phyloP scores from a whole-genome alignment of 1,284 basidiomycete genomes.

The Agroathelia rolfsii region DNA sequence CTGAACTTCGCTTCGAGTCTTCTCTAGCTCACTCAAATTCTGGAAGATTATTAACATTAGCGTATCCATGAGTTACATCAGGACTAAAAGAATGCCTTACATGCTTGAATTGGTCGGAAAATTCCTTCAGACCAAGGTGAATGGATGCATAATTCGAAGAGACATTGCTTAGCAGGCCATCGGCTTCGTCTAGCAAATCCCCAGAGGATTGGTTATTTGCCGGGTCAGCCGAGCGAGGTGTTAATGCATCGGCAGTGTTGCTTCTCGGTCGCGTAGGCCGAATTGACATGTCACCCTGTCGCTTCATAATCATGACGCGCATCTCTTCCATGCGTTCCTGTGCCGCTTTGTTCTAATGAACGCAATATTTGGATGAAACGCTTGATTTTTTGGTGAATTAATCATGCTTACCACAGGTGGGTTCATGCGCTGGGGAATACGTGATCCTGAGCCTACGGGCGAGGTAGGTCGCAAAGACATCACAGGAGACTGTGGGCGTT shows the following conservation, averaged over 20 bases:
- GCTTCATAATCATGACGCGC: conserved; percentile 54
- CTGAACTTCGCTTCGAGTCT: conserved; percentile 52
- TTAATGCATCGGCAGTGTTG: conserved; percentile 17
- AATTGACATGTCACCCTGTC: conserved; percentile 43
- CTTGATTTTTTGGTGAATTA: conserved; percentile 7
- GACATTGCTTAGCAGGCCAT: conserved; percentile 42
- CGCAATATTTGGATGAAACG: conserved; percentile 6
- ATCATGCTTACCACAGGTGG: conserved; percentile 30
- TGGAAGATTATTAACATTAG: conserved; percentile 17
- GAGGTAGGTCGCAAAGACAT: conserved; percentile 35
- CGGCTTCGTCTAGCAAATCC: conserved; percentile 45
- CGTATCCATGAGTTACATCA: conserved; percentile 1
- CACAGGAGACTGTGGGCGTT: too few species aligned
- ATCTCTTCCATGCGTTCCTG: conserved; percentile 71
- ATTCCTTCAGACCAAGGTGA: conserved; percentile 33
- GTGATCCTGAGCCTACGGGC: conserved; percentile 39
- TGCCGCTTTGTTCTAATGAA: conserved; percentile 54
- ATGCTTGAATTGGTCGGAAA: conserved; percentile 46
- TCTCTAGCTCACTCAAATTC: conserved; percentile 51
- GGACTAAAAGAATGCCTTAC: conserved; percentile 25
- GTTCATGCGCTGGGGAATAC: conserved; percentile 30
- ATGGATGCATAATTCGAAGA: conserved; percentile 43
- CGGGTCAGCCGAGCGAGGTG: conserved; percentile 15
- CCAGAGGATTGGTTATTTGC: conserved; percentile 32
- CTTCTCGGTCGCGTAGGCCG: conserved; percentile 32